Base-by-base conservation (phyloP, 2,329 filamentous ascomycete species). In the Botryosphaeria dothidea region DNA sequence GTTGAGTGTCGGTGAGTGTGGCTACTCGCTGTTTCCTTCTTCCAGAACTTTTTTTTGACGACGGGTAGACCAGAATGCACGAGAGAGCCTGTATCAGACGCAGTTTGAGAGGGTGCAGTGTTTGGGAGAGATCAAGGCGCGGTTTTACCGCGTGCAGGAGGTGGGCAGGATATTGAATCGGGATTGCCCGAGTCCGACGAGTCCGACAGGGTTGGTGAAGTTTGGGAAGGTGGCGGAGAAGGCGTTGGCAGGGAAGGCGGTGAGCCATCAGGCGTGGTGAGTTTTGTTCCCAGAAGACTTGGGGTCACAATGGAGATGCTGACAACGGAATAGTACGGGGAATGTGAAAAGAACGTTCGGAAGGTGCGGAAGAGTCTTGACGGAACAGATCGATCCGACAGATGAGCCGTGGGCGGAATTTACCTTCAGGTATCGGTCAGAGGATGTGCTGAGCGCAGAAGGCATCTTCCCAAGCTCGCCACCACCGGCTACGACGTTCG, bases 391-490 rank as follows among this genome's bases (percentile, higher is more conserved):
- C 19, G 56, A 60, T 3, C 56, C 56, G 38, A 60, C 56, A n/a
- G 56, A 60, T 5, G 56, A 46, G 41, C 56, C 56, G n/a, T 60
- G 56, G 56, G 56, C 56, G 25, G 56, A 60, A n/a, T 60, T 60
- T 11, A 60, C 56, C 4, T 60, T 60, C 27, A 45, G 27, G 13
- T 60, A 60, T 46, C 56, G 56, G 36, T 60, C 56, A 7, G 25
- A 31, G 27, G 56, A 60, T 17, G 56, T 41, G 41, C 29, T 60
- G 41, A 25, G 27, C 17, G 38, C 25, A 27, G 56, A 60, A 41
- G 56, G 56, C 19, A 23, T 60, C 27, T 19, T 29, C 6, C 56
- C 56, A 8, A 60, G 29, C 15, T 46, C 56, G 41, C 38, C 56
- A 5, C 25, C 41, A 11, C 56, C 56, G 11, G 25, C 38, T 8